Evolutionary conservation across 2,329 filamentous ascomycete species (phyloP).

Genomic region (Cladobotryum protrusum): DNA sequence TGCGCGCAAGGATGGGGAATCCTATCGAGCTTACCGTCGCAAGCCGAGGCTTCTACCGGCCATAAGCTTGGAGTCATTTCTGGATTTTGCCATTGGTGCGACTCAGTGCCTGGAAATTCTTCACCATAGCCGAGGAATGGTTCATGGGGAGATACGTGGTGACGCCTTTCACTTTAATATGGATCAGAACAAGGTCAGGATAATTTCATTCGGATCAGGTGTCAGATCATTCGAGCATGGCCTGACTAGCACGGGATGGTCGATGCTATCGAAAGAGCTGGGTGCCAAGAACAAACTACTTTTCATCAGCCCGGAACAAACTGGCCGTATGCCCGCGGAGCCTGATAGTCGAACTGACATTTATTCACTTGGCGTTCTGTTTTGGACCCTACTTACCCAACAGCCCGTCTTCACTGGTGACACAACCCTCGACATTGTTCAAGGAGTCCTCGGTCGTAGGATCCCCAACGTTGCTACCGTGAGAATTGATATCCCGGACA

Average conservation of each 20-base stretch:
- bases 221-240: conserved; percentile 86
- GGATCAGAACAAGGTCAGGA: conserved; percentile 64
- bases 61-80: conserved; percentile 68
- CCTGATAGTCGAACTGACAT: conserved; percentile 91
- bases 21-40: conserved; percentile 39
- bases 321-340: conserved; percentile 84
- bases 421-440: conserved; percentile 82
- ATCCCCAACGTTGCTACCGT: conserved; percentile 71
- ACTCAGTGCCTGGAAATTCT: conserved; percentile 80
- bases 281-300: conserved; percentile 85
- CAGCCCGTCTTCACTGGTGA: conserved; percentile 73
- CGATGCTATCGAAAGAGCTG: conserved; percentile 70
- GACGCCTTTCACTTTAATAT: conserved; percentile 85
- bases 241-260: conserved; percentile 80
- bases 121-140: conserved; percentile 80
- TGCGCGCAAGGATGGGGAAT: conserved; percentile 46
- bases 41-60: conserved; percentile 48
- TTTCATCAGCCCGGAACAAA: conserved; percentile 92
- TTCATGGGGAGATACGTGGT: conserved; percentile 84
- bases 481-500: conserved; percentile 77
- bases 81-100: conserved; percentile 87
- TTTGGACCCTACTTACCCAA: conserved; percentile 80
- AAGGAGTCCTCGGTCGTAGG: conserved; percentile 74
- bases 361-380: conserved; percentile 82
- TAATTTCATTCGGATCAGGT: conserved; percentile 82